Base-by-base conservation (phyloP, 2,329 filamentous ascomycete species). In the Xenoacremonium recifei region DNA sequence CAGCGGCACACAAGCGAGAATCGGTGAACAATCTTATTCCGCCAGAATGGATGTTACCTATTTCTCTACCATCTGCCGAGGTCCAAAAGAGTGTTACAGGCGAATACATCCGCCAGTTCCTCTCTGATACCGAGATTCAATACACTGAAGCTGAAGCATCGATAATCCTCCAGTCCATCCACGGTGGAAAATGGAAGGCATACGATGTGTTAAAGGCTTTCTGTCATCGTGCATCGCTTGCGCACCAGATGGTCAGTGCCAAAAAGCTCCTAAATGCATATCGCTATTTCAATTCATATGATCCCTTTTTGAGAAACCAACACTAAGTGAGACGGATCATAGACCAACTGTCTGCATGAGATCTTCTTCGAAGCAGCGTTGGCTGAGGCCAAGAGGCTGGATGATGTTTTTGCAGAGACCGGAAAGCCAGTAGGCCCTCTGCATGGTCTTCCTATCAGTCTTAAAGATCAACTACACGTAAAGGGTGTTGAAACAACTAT, bases 381-480 rank as follows among this genome's bases (percentile, higher is more conserved):
- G 6, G 9, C 6, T 6, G 29, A 32, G 9, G 29, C 29, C 9
- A 10, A 32, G 15, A 16, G 6, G 6, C 15, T 32, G 9, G 29
- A 32, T 16, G 15, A 10, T 10, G 6, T 11, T 11, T 32, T 32
- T 6, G 15, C 9, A 6, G 9, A 11, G 9, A 16, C 6, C 9
- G 16, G 16, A 6, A 16, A 16, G 9, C 35, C 50, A 1, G 0
- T 54, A 0, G 56, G 56, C 0, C 53, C 56, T 2, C 44, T 59
- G 0, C 53, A 57, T 29, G 56, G 56, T 1, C 31, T 59, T 0
- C 56, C 54, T 0, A 16, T 59, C 6, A 58, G 51, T 6, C 40
- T 59, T 4, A 84, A 84, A 57, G 80, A 84, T 42, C 77, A 79
- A 13, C 84, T 84, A 55, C 73, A 82, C 20, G 68, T 85, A 30